Evolutionary conservation across 2,329 filamentous ascomycete species (phyloP), one percentile per base, ranked within the genome.

Genomic region (Talaromyces sp.): DNA sequence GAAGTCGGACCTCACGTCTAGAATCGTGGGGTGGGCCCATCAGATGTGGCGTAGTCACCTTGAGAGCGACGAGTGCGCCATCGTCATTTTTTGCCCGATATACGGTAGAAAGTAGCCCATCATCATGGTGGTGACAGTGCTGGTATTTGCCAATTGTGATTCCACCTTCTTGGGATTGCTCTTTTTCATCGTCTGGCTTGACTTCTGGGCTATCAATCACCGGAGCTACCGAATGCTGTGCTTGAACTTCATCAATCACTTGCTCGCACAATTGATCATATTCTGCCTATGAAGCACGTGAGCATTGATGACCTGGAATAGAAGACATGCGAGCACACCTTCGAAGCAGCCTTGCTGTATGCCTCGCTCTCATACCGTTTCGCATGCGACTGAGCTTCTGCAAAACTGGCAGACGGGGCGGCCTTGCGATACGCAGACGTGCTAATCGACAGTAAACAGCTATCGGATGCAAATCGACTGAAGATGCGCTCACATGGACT

Each of bases 21-120:
- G 92, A 89, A 71, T 96, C 88, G 75, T 99, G 95, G 10, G 95
- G 95, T 62, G 90, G 87, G 42, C 87, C 83, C 77, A 89, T 86
- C 59, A 83, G 81, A 42, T 87, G 87, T 33, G 91, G 88, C 30
- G 86, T 87, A 39, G 95, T 96, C 62, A 97, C 87, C 73, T 99
- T 99, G 55, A 99, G 80, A 1, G 93, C 95, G 6, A 88, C 81
- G 11, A 84, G 66, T 65, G 72, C 66, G 63, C 77, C 72, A 33
- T 74, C 69, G 3, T 75, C 70, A n/a, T 68, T 66, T 52, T 55
- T 55, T 47, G 87, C 87, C 68, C 88, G 88, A 78, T 93, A 98
- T 57, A 99, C 87, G 60, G 88, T 85, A 19, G 93, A 95, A 64
- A 92, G 95, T 13, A 93, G 80, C 22, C 95, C 95, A 65, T 85